Conservation (phyloP, 768 basidiomycete species). For the Plicaturopsis crispa region DNA sequence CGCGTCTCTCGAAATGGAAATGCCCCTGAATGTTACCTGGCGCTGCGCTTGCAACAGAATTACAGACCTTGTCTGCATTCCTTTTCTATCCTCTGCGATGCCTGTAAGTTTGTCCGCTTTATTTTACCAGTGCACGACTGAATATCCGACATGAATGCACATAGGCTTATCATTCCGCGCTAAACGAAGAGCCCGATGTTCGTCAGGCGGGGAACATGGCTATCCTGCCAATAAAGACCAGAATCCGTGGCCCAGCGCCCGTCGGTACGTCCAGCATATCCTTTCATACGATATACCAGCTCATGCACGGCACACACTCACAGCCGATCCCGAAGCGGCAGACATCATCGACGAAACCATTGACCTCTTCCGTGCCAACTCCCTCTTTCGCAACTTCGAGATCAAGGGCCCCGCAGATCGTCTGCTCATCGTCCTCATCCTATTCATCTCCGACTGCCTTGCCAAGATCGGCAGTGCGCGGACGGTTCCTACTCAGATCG, state of each 20-base stretch:
- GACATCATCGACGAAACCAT: conserved; percentile 96
- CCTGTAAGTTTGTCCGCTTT: conserved; percentile 34
- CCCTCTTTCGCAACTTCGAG: conserved; percentile 98
- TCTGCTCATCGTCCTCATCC: conserved; percentile 92
- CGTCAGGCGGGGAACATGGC: conserved; percentile 86
- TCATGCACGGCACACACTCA: conserved; percentile 7
- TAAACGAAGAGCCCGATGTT: conserved; percentile 80
- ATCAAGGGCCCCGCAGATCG: conserved; percentile 98
- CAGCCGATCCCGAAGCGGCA: conserved; percentile 70
- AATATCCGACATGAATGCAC: conserved; percentile 3
- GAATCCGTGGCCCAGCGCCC: conserved; percentile 88
- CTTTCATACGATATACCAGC: conserved; percentile 8
- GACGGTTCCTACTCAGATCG: conserved; percentile 64
- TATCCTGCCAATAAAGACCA: conserved; percentile 86
- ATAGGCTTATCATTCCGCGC: conserved; percentile 93
- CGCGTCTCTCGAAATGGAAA: too few relatives aligned
- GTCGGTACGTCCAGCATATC: conserved; percentile 38
- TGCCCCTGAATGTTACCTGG: too few relatives aligned
- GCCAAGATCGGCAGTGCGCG: conserved; percentile 76
- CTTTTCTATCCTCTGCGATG: conserved; percentile 27
- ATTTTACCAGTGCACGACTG: too few relatives aligned
- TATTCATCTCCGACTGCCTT: conserved; percentile 96
- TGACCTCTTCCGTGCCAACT: conserved; percentile 97
- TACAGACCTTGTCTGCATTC: conserved; percentile 23
- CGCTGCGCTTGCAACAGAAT: too few relatives aligned